These are phyloP conservation scores for Dacryopinax spathularia DNA, from an alignment of 768 basidiomycete species.

Conservation along the genomic window DNA sequence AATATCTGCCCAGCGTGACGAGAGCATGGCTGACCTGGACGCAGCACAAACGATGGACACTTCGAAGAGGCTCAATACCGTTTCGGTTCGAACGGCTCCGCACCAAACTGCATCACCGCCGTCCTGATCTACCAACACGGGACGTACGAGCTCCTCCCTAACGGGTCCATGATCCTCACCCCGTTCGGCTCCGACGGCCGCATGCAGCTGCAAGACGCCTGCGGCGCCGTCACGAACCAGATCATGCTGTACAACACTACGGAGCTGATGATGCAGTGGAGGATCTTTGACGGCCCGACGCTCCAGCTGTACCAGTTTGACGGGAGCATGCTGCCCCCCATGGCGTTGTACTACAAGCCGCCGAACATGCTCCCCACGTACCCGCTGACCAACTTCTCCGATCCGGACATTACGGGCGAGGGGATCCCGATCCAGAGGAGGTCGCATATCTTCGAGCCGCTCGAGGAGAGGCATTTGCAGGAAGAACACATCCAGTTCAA, in stretches of 20 bases:
- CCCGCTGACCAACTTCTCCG: conserved; percentile 30
- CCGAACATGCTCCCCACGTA: conserved; percentile 81
- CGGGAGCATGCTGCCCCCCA: conserved; percentile 58
- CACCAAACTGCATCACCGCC: conserved; percentile 81
- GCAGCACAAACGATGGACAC: conserved; percentile 54
- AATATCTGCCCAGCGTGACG: not conserved
- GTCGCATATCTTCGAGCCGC: not conserved
- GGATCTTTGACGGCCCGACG: conserved; percentile 51
- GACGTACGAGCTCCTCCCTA: conserved; percentile 44
- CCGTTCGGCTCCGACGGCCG: conserved; percentile 71
- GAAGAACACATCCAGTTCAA: not conserved
- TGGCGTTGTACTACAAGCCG: conserved; percentile 48
- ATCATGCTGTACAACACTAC: conserved; percentile 70
- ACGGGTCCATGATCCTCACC: conserved; percentile 63
- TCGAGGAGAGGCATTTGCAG: not conserved
- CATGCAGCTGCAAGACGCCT: conserved; percentile 90
- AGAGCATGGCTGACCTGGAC: not conserved
- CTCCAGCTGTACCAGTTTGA: conserved; percentile 69
- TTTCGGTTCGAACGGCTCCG: conserved; percentile 74
- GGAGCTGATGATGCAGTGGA: conserved; percentile 52
- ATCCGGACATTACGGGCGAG: not conserved
- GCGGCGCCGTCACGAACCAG: conserved; percentile 76
- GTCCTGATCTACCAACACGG: conserved; percentile 87
- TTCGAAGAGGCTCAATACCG: conserved; percentile 89
- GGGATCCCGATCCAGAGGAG: not conserved